phyloP scores from a whole-genome alignment of 352 stramenopile species.

The Pythium phragmitis region DNA sequence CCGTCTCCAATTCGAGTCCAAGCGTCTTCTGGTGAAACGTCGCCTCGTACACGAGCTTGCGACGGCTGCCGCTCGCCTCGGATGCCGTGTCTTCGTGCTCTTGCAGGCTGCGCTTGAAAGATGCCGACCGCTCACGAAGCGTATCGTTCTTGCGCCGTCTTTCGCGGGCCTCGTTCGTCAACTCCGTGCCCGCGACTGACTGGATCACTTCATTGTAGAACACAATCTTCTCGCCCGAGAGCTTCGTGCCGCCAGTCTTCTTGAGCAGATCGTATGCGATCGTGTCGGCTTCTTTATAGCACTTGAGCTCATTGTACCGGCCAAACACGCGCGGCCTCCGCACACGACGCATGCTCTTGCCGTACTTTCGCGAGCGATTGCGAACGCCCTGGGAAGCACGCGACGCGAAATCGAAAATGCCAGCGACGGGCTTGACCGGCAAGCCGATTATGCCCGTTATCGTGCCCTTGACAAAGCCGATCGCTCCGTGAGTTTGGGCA shows the following conservation, averaged over 20 bases:
- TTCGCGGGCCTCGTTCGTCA: slow-evolving; percentile 68
- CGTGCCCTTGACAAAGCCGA: slow-evolving; percentile 84
- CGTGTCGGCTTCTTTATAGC: slow-evolving; percentile 86
- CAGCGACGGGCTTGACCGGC: slow-evolving; percentile 83
- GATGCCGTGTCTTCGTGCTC: slow-evolving; percentile 50
- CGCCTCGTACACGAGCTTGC: slow-evolving; percentile 79
- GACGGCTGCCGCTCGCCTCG: slow-evolving; percentile 27
- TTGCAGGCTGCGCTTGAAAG: slow-evolving; percentile 62
- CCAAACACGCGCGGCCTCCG: slow-evolving; percentile 84
- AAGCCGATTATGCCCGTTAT: slow-evolving; percentile 87
- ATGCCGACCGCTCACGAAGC: slow-evolving; percentile 62
- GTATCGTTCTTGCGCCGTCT: slow-evolving; percentile 66
- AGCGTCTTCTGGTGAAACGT: slow-evolving; percentile 83
- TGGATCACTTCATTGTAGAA: slow-evolving; percentile 89
- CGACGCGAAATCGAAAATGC: slow-evolving; percentile 90
- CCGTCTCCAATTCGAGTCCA: slow-evolving; percentile 83
- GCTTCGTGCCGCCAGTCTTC: slow-evolving; percentile 58
- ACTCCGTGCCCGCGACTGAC: slow-evolving; percentile 62
- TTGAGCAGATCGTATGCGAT: slow-evolving; percentile 86
- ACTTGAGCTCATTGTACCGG: slow-evolving; percentile 88
- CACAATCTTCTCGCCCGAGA: slow-evolving; percentile 85
- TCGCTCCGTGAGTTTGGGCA: slow-evolving; percentile 69
- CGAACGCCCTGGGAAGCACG: slow-evolving; percentile 82
- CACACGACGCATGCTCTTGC: slow-evolving; percentile 75
- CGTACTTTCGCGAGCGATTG: slow-evolving; percentile 79